Evolutionary conservation across 768 basidiomycete species (phyloP).

Genomic region (Phallus indusiatus): DNA sequence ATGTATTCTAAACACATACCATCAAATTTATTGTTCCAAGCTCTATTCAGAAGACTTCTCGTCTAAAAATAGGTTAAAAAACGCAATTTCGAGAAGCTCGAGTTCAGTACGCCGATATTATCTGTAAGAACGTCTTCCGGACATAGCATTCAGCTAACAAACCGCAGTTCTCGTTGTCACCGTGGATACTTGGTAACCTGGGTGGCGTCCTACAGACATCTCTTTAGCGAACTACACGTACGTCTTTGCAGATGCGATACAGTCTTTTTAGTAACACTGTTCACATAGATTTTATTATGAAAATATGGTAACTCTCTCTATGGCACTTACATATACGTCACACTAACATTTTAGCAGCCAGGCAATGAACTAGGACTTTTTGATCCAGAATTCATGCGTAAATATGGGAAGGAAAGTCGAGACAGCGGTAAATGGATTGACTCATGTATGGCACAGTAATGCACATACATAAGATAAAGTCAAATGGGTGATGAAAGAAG

Average conservation of each 20-base stretch:
- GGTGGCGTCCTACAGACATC: conserved; percentile 40
- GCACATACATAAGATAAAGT: conserved; percentile 45
- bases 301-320: conserved; percentile 16
- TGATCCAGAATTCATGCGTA: conserved; percentile 43
- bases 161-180: conserved; percentile 31
- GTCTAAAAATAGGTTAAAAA: conserved; percentile 22
- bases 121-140: too few relatives aligned
- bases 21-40: conserved; percentile 37
- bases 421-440: conserved; percentile 44
- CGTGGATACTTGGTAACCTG: conserved; percentile 42
- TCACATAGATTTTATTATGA: conserved; percentile 30
- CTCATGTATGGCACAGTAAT: conserved; percentile 40
- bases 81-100: neutral
- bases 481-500: conserved; percentile 37
- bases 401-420: conserved; percentile 30
- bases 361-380: conserved; percentile 39
- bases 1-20: conserved; percentile 11
- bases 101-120: too few relatives aligned
- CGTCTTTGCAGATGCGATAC: too few relatives aligned
- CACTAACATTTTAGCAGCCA: conserved; percentile 14
- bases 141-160: conserved; percentile 12
- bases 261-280: neutral
- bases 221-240: conserved; percentile 38
- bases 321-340: neutral
- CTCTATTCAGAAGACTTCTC: conserved; percentile 36